These are phyloP conservation scores for Ricinus communis DNA, from an alignment of 345 rosid species.

Conservation along the genomic window DNA sequence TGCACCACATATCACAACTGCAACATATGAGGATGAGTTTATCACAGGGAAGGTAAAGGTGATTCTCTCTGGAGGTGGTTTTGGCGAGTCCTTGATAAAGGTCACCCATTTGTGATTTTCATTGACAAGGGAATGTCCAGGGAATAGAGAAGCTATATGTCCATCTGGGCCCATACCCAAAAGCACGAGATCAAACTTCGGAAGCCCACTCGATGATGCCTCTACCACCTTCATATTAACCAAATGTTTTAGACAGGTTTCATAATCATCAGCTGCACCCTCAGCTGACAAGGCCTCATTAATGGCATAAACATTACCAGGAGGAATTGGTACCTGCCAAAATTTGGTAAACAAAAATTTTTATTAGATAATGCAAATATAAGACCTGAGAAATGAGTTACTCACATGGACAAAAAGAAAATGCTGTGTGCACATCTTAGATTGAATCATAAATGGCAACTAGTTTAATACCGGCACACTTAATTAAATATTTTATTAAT, in stretches of 20 bases:
- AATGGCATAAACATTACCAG: slow-evolving; percentile 72
- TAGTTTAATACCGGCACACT: too few relatives aligned
- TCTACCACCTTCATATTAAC: slow-evolving; percentile 40
- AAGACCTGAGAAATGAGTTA: neutral
- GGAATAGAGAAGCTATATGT: slow-evolving; percentile 83
- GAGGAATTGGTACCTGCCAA: slow-evolving; percentile 58
- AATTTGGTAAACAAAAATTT: neutral
- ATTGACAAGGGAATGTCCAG: slow-evolving; percentile 61
- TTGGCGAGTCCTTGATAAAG: slow-evolving; percentile 71
- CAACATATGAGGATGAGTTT: slow-evolving; percentile 69
- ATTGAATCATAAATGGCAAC: neutral
- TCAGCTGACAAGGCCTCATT: slow-evolving; percentile 72
- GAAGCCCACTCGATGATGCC: slow-evolving; percentile 48
- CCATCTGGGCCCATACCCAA: slow-evolving; percentile 95
- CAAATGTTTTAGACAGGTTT: slow-evolving; percentile 63
- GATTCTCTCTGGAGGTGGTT: slow-evolving; percentile 85
- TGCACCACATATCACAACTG: slow-evolving; percentile 70
- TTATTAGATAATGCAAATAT: neutral
- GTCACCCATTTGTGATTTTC: slow-evolving; percentile 79
- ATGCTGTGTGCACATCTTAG: neutral
- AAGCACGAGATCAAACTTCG: slow-evolving; percentile 83
- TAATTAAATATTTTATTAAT: too few relatives aligned
- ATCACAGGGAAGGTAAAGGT: slow-evolving; percentile 84
- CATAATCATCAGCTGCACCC: slow-evolving; percentile 89
- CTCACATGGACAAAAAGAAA: neutral